Conservation (phyloP, 495 filamentous ascomycete species). For the Aspergillus steynii region DNA sequence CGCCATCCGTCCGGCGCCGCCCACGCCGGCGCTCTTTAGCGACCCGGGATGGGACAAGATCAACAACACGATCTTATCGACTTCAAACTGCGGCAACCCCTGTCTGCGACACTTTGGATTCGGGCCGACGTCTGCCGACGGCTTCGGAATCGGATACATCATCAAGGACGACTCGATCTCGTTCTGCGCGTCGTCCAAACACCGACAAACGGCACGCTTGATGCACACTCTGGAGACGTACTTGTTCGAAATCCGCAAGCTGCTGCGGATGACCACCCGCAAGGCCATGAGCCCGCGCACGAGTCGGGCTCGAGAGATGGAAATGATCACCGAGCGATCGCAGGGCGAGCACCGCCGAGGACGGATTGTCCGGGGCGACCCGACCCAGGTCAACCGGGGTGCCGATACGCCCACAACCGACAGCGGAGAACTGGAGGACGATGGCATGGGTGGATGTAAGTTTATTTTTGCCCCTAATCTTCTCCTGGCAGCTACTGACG, state of each 20-base stretch:
- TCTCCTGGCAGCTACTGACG: slow-evolving; percentile 25
- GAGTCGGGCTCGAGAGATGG: slow-evolving; percentile 67
- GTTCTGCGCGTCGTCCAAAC: slow-evolving; percentile 89
- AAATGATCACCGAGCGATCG: slow-evolving; percentile 50
- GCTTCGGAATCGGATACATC: slow-evolving; percentile 97
- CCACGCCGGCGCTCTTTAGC: slow-evolving; percentile 79
- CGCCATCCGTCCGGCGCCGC: slow-evolving; percentile 32
- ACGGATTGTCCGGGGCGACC: slow-evolving; percentile 46
- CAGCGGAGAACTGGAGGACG: slow-evolving; percentile 73
- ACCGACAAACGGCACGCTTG: slow-evolving; percentile 87
- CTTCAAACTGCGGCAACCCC: slow-evolving; percentile 98
- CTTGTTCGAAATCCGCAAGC: slow-evolving; percentile 82
- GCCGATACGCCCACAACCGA: slow-evolving; percentile 58
- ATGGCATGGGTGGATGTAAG: slow-evolving; percentile 92
- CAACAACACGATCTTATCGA: slow-evolving; percentile 91
- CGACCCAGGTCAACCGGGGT: slow-evolving; percentile 31
- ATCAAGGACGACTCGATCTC: slow-evolving; percentile 95
- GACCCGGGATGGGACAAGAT: slow-evolving; percentile 92
- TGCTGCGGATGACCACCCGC: slow-evolving; percentile 67
- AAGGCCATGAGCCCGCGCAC: slow-evolving; percentile 54
- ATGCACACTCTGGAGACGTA: slow-evolving; percentile 89
- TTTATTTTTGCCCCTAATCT: slow-evolving; percentile 25
- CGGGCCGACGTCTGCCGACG: slow-evolving; percentile 89
- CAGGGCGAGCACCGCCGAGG: slow-evolving; percentile 44
- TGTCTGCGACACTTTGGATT: slow-evolving; percentile 97